phyloP scores from a whole-genome alignment of 768 basidiomycete genomes.

The Crucibulum laeve region DNA sequence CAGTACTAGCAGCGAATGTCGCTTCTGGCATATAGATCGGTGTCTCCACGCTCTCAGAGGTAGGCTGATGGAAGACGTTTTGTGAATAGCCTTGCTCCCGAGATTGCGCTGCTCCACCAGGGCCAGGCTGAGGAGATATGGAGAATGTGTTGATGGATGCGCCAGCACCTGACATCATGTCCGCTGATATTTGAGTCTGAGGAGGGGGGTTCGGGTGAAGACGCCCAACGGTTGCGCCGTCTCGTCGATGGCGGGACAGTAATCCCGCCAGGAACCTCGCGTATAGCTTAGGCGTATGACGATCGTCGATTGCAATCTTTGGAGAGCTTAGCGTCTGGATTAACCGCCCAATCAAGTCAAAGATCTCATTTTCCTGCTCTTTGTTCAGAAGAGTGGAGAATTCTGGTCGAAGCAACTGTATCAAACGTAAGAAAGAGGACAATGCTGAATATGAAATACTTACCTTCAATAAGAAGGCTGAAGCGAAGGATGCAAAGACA shows the following conservation, averaged over 20 bases:
- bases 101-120: conserved; percentile 12
- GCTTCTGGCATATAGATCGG: conserved; percentile 44
- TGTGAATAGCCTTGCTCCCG: conserved; percentile 14
- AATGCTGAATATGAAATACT: conserved; percentile 5
- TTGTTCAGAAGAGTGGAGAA: conserved; percentile 59
- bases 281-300: conserved; percentile 77
- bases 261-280: conserved; percentile 77
- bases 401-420: conserved; percentile 68
- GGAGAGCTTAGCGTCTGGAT: conserved; percentile 70
- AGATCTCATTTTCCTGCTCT: conserved; percentile 66
- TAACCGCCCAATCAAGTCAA: conserved; percentile 64
- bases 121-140: conserved; percentile 14
- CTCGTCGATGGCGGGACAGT: conserved; percentile 63
- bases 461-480: conserved; percentile 80
- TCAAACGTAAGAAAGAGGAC: not conserved
- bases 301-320: conserved; percentile 76
- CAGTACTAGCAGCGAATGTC: conserved; percentile 36
- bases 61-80: conserved; percentile 8
- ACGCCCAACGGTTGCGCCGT: conserved; percentile 57
- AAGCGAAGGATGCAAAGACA: conserved; percentile 76
- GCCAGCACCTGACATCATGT: conserved; percentile 9
- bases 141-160: conserved; percentile 24
- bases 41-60: conserved; percentile 22
- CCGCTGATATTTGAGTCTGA: conserved; percentile 19
- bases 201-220: conserved; percentile 47